Percentiles rank a stretch among this genome's conserved stretches.
Evolutionary conservation across 768 basidiomycete genomes (phyloP).

Genomic region (Auricularia heimuer): DNA sequence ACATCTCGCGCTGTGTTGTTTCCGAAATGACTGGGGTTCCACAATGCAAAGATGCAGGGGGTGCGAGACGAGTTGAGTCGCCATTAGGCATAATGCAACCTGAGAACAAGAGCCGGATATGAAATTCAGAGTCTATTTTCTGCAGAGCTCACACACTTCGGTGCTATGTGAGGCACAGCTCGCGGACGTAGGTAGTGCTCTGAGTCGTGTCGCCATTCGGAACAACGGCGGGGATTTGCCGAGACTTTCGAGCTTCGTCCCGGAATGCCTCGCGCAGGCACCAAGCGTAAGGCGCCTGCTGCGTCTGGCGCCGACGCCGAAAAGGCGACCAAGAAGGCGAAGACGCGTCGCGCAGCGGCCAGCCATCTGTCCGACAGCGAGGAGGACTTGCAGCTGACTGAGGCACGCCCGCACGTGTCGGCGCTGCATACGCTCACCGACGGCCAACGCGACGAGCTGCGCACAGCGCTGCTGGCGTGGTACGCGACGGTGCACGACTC

Average conservation of each 20-base stretch:
- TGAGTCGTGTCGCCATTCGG: background rate
- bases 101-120: no score
- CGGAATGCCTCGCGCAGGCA: background rate
- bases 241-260: background rate
- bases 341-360: background rate
- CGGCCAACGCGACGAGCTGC: conserved; percentile 19
- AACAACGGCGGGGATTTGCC: background rate
- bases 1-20: no score
- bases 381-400: background rate
- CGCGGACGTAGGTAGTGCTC: no score
- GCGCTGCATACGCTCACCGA: background rate
- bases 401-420: background rate
- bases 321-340: background rate
- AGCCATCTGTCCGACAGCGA: background rate
- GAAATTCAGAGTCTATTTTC: no score
- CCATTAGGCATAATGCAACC: no score
- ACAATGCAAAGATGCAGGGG: no score
- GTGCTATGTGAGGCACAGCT: no score
- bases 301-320: background rate
- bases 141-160: no score
- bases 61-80: no score
- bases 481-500: conserved; percentile 54
- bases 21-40: no score
- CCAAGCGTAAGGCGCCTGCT: background rate
- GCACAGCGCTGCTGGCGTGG: conserved; percentile 53